Evolutionary conservation across 768 basidiomycete genomes (phyloP).

Genomic region (Lepiota venenata): DNA sequence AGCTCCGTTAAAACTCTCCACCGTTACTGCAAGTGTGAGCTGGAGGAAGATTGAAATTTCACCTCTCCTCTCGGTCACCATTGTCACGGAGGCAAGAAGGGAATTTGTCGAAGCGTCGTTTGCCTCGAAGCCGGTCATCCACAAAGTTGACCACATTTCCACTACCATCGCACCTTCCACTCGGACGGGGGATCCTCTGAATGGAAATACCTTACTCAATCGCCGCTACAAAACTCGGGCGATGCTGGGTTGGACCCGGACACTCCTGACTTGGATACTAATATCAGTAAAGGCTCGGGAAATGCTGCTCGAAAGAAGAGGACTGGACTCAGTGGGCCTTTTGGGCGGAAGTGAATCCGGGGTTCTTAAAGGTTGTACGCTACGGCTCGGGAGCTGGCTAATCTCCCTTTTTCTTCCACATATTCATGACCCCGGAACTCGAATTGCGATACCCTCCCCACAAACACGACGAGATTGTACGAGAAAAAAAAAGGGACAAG

Average conservation of each 20-base stretch:
- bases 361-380: neutral
- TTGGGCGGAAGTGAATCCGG: conserved; percentile 3
- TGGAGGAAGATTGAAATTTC: conserved; percentile 4
- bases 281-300: too few species aligned
- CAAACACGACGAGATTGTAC: too few species aligned
- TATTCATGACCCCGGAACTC: too few species aligned
- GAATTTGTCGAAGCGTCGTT: conserved; percentile 33
- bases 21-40: conserved; percentile 14
- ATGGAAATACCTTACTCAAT: conserved; percentile 6
- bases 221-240: conserved; percentile 2
- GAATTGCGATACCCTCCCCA: too few species aligned
- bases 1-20: conserved; percentile 31
- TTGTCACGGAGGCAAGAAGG: conserved; percentile 13
- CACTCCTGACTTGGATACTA: conserved; percentile 53
- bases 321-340: conserved; percentile 3
- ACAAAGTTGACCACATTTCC: neutral
- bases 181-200: neutral
- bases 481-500: too few species aligned
- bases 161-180: neutral
- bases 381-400: too few species aligned
- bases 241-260: conserved; percentile 33
- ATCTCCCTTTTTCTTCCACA: too few species aligned
- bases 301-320: conserved; percentile 5
- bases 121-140: conserved; percentile 18
- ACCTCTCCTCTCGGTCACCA: neutral